These are phyloP conservation scores for Penicillium sp. DNA, from an alignment of 2,329 filamentous ascomycete genomes.

Conservation along the genomic window DNA sequence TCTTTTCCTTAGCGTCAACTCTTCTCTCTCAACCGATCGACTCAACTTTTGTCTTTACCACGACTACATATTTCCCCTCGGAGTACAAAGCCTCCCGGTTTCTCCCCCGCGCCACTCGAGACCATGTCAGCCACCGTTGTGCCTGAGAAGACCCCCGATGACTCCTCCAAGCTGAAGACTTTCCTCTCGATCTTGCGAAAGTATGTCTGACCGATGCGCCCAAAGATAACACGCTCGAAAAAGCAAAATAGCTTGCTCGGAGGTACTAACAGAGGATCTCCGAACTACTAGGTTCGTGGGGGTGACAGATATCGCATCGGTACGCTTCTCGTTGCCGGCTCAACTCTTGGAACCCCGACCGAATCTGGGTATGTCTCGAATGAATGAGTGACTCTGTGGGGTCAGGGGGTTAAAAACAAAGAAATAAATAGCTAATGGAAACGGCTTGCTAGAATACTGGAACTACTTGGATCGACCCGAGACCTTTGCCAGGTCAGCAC, in stretches of 20 bases:
- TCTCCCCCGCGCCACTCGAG: slow-evolving; percentile 14
- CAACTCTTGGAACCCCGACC: slow-evolving; percentile 95
- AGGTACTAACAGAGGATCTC: slow-evolving; percentile 16
- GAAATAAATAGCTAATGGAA: slow-evolving; percentile 25
- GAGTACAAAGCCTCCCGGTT: slow-evolving; percentile 12
- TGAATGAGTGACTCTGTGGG: not conserved
- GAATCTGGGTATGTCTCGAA: slow-evolving; percentile 70
- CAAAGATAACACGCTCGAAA: not conserved
- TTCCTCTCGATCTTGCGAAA: slow-evolving; percentile 87
- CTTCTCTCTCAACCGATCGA: not conserved
- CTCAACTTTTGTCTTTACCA: not conserved
- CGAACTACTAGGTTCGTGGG: slow-evolving; percentile 77
- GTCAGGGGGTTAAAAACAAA: not conserved
- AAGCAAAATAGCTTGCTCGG: slow-evolving; percentile 9
- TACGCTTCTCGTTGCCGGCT: slow-evolving; percentile 93
- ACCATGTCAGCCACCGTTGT: slow-evolving; percentile 42
- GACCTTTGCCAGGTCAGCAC: slow-evolving; percentile 72
- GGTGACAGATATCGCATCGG: slow-evolving; percentile 91
- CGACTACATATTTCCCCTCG: slow-evolving; percentile 1
- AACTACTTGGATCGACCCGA: slow-evolving; percentile 96
- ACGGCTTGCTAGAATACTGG: slow-evolving; percentile 77
- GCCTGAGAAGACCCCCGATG: slow-evolving; percentile 69
- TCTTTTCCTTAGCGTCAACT: not conserved
- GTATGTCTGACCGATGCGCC: slow-evolving; percentile 58
- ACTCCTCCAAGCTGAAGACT: slow-evolving; percentile 85